Percentiles rank a stretch among this genome's conserved stretches.
These are phyloP conservation scores for Sphaerulina vaccinii DNA, from an alignment of 2,329 filamentous ascomycete species.

Conservation along the genomic window DNA sequence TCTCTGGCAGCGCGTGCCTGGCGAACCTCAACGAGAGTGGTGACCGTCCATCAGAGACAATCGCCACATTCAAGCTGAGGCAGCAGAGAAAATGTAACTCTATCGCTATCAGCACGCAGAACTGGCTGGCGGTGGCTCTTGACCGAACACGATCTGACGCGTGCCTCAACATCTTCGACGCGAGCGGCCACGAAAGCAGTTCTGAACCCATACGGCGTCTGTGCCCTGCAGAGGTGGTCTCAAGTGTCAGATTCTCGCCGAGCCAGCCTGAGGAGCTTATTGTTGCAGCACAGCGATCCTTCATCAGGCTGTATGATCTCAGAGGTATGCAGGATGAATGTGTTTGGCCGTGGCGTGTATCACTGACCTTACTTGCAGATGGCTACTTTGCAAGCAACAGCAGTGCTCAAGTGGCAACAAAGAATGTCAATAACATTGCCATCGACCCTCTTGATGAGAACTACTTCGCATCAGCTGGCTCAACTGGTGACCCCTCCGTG, in stretches of 20 bases:
- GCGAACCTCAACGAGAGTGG: slow-evolving; percentile 68
- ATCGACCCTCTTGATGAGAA: slow-evolving; percentile 79
- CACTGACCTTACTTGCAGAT: slow-evolving; percentile 16
- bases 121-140: slow-evolving; percentile 71
- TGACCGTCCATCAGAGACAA: slow-evolving; percentile 38
- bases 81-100: slow-evolving; percentile 77
- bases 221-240: slow-evolving; percentile 68
- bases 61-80: slow-evolving; percentile 68
- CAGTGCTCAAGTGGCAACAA: slow-evolving; percentile 51
- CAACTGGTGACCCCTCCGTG: slow-evolving; percentile 69
- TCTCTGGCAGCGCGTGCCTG: slow-evolving; percentile 72
- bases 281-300: slow-evolving; percentile 72
- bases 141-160: slow-evolving; percentile 79
- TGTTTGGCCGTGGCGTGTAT: not conserved
- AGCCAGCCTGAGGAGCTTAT: slow-evolving; percentile 73
- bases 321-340: slow-evolving; percentile 40
- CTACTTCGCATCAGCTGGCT: slow-evolving; percentile 76
- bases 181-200: slow-evolving; percentile 56
- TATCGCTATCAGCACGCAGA: slow-evolving; percentile 73
- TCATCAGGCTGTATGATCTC: slow-evolving; percentile 74
- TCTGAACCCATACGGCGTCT: slow-evolving; percentile 55
- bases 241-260: slow-evolving; percentile 78
- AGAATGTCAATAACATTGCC: slow-evolving; percentile 65
- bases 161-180: slow-evolving; percentile 79
- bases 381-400: slow-evolving; percentile 25